Base-by-base conservation (phyloP, 305 asterid genomes). In the Fraxinus sp. region DNA sequence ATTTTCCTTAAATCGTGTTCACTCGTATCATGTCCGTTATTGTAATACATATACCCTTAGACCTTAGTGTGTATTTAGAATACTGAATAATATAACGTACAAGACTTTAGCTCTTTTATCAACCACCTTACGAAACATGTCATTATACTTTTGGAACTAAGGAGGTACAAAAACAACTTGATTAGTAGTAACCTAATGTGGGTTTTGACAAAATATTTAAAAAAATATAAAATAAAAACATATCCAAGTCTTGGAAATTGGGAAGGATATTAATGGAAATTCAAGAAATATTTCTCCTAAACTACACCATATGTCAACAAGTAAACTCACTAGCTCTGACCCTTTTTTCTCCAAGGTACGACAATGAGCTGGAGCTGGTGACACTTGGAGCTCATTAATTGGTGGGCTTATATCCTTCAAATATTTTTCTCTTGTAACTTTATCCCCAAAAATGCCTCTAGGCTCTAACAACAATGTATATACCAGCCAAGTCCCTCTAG, bases 321-420 rank as follows among this genome's bases (percentile, higher is more conserved):
- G 57, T 66, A 66, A 84, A 30, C 77, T 74, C 36, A 77, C 78
- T 4, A 80, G 57, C 84, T 83, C 84, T 43, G 2, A 79, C 79
- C 84, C 71, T 79, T 83, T 83, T 82, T 83, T 89, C 84, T 74
- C 75, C 36, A 91, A 84, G 86, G 75, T 81, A 87, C 83, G 91
- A 75, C 74, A 77, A 62, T 66, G 75, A 80, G 26, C 80, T 24
- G 7, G 75, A 80, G 26, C 80, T 24, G 7, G 0, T 16, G 81
- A 87, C 89, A 86, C 84, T 62, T 88, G 88, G 81, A 68, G 62
- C 57, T 78, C 82, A 71, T 62, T 62, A 86, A 82, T 83, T n/a
- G 62, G 59, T 32, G 26, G 26, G 26, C n/a, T 30, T 80, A 20
- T 35, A 86, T 68, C 78, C 73, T 75, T 22, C 5, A 74, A 52